Evolutionary conservation across 148 eudicot genomes (phyloP).

Genomic region (Rhododendron ferrugineum): DNA sequence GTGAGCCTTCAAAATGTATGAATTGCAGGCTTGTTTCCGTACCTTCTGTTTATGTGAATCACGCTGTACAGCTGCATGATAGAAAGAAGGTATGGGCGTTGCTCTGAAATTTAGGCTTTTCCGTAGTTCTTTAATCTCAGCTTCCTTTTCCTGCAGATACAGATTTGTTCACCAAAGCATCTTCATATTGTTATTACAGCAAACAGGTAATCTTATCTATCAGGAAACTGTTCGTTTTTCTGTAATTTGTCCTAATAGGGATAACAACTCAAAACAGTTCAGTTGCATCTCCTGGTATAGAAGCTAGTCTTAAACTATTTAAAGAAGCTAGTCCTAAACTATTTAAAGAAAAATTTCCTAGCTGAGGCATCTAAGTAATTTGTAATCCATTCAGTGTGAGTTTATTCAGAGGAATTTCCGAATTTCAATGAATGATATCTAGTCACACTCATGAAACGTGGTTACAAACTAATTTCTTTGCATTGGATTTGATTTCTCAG

Average conservation of each 20-base stretch:
- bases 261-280: not conserved
- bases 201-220: not conserved
- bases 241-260: not conserved
- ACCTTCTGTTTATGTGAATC: constrained; percentile 39
- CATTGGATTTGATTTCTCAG: constrained; percentile 23
- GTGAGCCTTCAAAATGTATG: not conserved
- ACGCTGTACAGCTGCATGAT: constrained; percentile 26
- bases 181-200: not conserved
- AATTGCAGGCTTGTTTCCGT: not conserved
- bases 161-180: constrained; percentile 1
- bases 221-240: not conserved
- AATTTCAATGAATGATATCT: not conserved
- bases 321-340: not conserved
- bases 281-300: not conserved
- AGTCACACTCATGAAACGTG: not conserved
- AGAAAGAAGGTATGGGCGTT: constrained; percentile 53
- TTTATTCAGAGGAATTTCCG: not conserved
- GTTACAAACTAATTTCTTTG: constrained; percentile 17
- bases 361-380: not conserved
- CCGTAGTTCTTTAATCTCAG: constrained; percentile 41
- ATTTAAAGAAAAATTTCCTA: not conserved
- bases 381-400: not conserved
- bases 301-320: not conserved
- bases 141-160: constrained; percentile 47
- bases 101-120: constrained; percentile 55